phyloP scores from a whole-genome alignment of 1,284 basidiomycete genomes.

The Acaromyces ingoldii region DNA sequence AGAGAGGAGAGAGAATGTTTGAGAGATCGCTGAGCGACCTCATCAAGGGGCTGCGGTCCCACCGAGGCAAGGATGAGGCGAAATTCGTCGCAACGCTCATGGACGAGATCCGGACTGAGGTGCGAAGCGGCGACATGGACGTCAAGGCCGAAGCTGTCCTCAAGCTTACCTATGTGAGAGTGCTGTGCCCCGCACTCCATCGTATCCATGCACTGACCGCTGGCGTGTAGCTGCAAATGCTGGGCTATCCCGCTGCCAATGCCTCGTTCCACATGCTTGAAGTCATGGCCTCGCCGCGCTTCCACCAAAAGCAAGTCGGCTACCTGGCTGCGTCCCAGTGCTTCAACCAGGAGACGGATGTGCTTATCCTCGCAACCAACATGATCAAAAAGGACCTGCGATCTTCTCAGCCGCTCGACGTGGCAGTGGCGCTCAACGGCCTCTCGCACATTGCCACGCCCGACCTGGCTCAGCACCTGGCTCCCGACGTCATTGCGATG shows the following conservation, averaged over 20 bases:
- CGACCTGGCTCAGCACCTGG: slow-evolving; percentile 81
- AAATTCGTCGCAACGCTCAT: slow-evolving; percentile 55
- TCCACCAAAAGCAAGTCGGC: slow-evolving; percentile 89
- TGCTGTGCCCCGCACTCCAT: neutral
- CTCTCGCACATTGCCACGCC: slow-evolving; percentile 81
- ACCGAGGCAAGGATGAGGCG: slow-evolving; percentile 53
- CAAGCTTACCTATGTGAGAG: slow-evolving; percentile 90
- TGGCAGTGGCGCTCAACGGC: slow-evolving; percentile 77
- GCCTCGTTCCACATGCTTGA: slow-evolving; percentile 75
- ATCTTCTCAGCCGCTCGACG: slow-evolving; percentile 66
- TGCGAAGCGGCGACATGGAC: slow-evolving; percentile 90
- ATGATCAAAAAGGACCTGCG: slow-evolving; percentile 94
- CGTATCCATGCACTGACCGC: neutral
- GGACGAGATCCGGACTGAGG: slow-evolving; percentile 77
- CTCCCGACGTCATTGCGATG: slow-evolving; percentile 78
- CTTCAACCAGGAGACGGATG: slow-evolving; percentile 89
- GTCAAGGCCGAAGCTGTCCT: slow-evolving; percentile 90
- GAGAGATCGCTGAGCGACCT: slow-evolving; percentile 46
- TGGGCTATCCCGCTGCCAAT: slow-evolving; percentile 60
- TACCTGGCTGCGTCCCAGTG: slow-evolving; percentile 92
- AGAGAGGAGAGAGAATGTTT: too few relatives aligned
- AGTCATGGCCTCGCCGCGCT: slow-evolving; percentile 87
- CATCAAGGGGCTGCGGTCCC: slow-evolving; percentile 50
- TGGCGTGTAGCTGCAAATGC: slow-evolving; percentile 67
- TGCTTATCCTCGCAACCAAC: slow-evolving; percentile 95